These are phyloP conservation scores for Cytospora piceae DNA, from an alignment of 2,329 filamentous ascomycete species.

Conservation along the genomic window DNA sequence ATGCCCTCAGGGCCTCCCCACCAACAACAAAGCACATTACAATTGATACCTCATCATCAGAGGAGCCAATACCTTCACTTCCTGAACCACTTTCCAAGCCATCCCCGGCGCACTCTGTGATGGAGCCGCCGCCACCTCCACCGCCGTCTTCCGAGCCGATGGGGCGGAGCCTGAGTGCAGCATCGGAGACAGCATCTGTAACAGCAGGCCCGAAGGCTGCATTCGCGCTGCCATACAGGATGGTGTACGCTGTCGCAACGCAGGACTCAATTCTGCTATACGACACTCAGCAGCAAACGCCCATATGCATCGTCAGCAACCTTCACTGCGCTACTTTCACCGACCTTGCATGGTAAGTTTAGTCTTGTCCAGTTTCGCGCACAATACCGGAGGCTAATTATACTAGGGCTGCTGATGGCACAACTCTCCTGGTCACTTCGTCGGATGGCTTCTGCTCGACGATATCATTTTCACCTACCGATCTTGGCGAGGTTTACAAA, in stretches of 20 bases:
- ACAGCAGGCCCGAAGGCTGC: conserved; percentile 66
- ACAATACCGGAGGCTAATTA: conserved; percentile 36
- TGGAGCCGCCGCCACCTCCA: conserved; percentile 78
- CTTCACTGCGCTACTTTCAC: conserved; percentile 97
- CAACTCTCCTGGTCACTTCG: conserved; percentile 84
- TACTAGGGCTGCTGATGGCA: conserved; percentile 54
- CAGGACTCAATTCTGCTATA: conserved; percentile 95
- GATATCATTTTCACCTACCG: conserved; percentile 79
- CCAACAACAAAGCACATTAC: conserved; percentile 85
- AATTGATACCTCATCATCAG: conserved; percentile 87
- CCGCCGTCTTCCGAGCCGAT: conserved; percentile 57
- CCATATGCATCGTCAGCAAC: conserved; percentile 93
- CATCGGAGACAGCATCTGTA: conserved; percentile 50
- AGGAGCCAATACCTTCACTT: conserved; percentile 80
- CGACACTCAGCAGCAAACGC: conserved; percentile 94
- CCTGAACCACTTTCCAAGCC: conserved; percentile 79
- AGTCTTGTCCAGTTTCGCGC: background rate
- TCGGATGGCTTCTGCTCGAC: conserved; percentile 97
- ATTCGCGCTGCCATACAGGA: conserved; percentile 87
- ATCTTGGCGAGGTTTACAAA: conserved; percentile 81
- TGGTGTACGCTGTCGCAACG: conserved; percentile 95
- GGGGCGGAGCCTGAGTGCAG: conserved; percentile 50
- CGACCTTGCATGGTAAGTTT: conserved; percentile 84
- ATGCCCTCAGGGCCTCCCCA: conserved; percentile 72
- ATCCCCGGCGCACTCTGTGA: conserved; percentile 61